Base-by-base conservation (phyloP, 371 early-diverging fungal species). In the Lichtheimia corymbifera region DNA sequence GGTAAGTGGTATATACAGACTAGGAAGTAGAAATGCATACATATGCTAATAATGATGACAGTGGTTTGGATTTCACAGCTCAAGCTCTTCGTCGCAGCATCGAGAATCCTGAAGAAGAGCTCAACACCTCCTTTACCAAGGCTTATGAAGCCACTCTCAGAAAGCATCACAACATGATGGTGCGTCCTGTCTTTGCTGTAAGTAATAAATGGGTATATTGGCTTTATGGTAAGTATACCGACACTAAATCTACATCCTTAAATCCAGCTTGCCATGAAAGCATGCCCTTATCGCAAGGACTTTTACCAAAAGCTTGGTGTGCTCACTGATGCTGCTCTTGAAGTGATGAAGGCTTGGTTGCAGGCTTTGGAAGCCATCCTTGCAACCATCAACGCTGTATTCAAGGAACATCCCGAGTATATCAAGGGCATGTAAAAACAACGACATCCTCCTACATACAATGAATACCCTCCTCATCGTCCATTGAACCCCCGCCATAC, bases 281-380 rank as follows among this genome's bases (percentile, higher is more conserved):
- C 95, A 4, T 94, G 95, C 74, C 97, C 98, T 42, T 87, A 87
- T 71, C 90, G 96, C 65, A 82, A 79, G 53, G 91, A 90, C 65
- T 97, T 97, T 73, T 97, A 95, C 70, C 76, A 73, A 17, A 92
- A 89, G 72, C 78, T 97, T 35, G 91, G 91, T 18, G 82, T 79
- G n/a, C 83, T 84, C 65, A 74, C 78, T 51, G 79, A 71, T 24
- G 75, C 72, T 50, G 84, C 89, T 20, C 35, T 80, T 41, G 68
- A 66, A 22, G 71, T 83, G 20, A 83, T 94, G 74, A 72, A 79
- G 24, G 65, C 65, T 30, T 97, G 94, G 92, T 74, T 94, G 25
- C 64, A 50, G 1, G 92, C 91, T 14, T 82, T 97, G 43, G 88
- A 91, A 63, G 66, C 68, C 18, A 65, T 87, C 49, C 83, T 95